Evolutionary conservation across 768 basidiomycete genomes (phyloP).

Genomic region (Termitomyces eurrhizus): DNA sequence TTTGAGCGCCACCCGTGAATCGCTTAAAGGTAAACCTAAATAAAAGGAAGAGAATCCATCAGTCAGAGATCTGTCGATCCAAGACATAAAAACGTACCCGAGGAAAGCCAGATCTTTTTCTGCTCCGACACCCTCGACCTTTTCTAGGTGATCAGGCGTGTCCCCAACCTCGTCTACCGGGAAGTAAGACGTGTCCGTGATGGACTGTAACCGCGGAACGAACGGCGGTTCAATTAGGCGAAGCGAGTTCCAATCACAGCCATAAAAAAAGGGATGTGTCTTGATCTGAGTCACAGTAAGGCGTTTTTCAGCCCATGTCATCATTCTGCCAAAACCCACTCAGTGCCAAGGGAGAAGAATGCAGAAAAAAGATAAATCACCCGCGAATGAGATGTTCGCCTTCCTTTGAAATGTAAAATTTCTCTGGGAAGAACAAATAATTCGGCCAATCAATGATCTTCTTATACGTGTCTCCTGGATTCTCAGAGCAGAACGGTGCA

Average conservation of each 20-base stretch:
- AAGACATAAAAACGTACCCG: slow-evolving; percentile 36
- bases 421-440: slow-evolving; percentile 91
- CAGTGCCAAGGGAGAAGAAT: slow-evolving; percentile 1
- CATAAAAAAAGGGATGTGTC: slow-evolving; percentile 89
- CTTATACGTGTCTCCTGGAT: slow-evolving; percentile 95
- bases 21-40: slow-evolving; percentile 84
- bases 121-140: slow-evolving; percentile 57
- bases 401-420: slow-evolving; percentile 90
- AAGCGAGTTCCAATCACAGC: slow-evolving; percentile 91
- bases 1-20: slow-evolving; percentile 39
- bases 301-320: slow-evolving; percentile 77
- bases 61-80: neutral
- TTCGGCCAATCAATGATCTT: slow-evolving; percentile 97
- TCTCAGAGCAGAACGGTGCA: slow-evolving; percentile 96
- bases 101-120: slow-evolving; percentile 69
- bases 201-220: slow-evolving; percentile 87
- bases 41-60: neutral
- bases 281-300: slow-evolving; percentile 85
- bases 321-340: slow-evolving; percentile 52
- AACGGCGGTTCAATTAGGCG: slow-evolving; percentile 95
- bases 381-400: slow-evolving; percentile 86
- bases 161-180: slow-evolving; percentile 89
- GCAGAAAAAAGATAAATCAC: slow-evolving; percentile 36
- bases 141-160: slow-evolving; percentile 55
- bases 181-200: slow-evolving; percentile 96